Conservation (phyloP, 163 green algal species). For the Smithsoniella earleae region DNA sequence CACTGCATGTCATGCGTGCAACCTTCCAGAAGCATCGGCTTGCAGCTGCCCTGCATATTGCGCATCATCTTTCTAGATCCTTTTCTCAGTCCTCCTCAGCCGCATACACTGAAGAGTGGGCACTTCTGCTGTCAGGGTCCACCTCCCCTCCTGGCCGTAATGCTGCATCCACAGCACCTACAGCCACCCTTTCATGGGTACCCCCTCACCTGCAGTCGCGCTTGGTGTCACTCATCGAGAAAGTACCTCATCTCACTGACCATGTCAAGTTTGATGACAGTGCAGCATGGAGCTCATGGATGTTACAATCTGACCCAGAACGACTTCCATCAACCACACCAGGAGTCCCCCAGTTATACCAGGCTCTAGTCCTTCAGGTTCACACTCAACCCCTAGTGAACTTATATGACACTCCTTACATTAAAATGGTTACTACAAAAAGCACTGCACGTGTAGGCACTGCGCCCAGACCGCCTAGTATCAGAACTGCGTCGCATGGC, state of each 20-base stretch:
- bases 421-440: too few species aligned
- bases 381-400: too few species aligned
- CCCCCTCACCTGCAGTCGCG: slow-evolving; percentile 32
- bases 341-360: slow-evolving; percentile 45
- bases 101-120: slow-evolving; percentile 48
- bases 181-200: too few species aligned
- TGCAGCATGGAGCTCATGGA: slow-evolving; percentile 50
- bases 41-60: slow-evolving; percentile 65
- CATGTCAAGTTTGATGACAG: slow-evolving; percentile 43
- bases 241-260: slow-evolving; percentile 42
- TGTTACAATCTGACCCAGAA: slow-evolving; percentile 28
- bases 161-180: not conserved
- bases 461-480: slow-evolving; percentile 60
- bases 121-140: slow-evolving; percentile 40
- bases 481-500: slow-evolving; percentile 43
- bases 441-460: slow-evolving; percentile 37
- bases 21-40: slow-evolving; percentile 69
- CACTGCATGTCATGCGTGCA: slow-evolving; percentile 45
- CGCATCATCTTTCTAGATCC: slow-evolving; percentile 37
- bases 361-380: slow-evolving; percentile 47
- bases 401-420: too few species aligned
- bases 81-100: slow-evolving; percentile 16
- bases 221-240: slow-evolving; percentile 40
- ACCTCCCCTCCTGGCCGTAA: not conserved
- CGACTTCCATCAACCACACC: slow-evolving; percentile 10